Base-by-base conservation (phyloP, 2,329 filamentous ascomycete species). In the Cladophialophora chaetospira region DNA sequence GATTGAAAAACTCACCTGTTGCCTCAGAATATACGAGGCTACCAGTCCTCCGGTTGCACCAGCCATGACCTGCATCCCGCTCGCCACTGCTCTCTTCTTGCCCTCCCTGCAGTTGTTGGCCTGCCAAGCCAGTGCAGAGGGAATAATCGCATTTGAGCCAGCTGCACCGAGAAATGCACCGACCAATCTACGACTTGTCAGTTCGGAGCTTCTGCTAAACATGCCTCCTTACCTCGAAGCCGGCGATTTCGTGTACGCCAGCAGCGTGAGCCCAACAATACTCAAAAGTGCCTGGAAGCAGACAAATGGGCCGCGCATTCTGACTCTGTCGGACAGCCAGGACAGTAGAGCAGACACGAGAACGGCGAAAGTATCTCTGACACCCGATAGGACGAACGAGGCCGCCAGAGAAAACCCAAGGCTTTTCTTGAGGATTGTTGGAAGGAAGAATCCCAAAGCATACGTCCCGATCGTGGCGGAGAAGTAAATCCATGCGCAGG, bases 401-500 rank as follows among this genome's bases (percentile, higher is more conserved):
- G 53, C 52, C 0, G 61, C 62, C 11, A 52, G 54, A 9, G 64
- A 65, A 49, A 67, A 71, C 1, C 69, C 68, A 66, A 72, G 65
- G 9, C 65, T 59, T 45, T 63, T 46, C 9, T 69, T 68, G 10
- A 65, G 49, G 23, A 64, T 63, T 35, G 57, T 26, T 3, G 59
- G 59, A 8, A 50, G 26, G 55, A 61, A 61, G 43, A 58, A 63
- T 2, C 29, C 53, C 23, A 64, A 47, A 15, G 57, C 50, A 31
- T 61, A 94, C n/a, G 54, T 31, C 17, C 40, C 28, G 10, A 57
- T 50, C 9, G 54, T 55, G 17, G 38, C 53, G 10, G 15, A 51
- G 49, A 58, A 29, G 48, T 80, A 82, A 52, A 82, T 76, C 63
- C 77, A 60, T 0, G 78, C 80, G 55, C 80, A 83, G 2, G 70